Conservation (phyloP, 2,329 filamentous ascomycete species). For the Endothia cerciana region DNA sequence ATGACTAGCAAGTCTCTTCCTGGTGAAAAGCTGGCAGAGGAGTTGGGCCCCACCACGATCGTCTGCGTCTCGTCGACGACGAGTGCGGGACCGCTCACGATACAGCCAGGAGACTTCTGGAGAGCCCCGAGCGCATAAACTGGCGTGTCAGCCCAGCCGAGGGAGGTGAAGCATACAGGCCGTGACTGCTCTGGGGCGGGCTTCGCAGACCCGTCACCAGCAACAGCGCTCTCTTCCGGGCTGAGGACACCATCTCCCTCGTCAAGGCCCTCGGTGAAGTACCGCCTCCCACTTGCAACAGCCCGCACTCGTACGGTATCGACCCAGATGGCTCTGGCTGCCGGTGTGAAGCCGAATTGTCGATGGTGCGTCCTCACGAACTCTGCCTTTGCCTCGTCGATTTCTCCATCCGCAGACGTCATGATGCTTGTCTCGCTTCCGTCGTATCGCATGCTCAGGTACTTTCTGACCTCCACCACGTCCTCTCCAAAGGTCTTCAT, state of each 20-base stretch:
- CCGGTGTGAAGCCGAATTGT: conserved; percentile 22
- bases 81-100: conserved; percentile 16
- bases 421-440: conserved; percentile 43
- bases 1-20: conserved; percentile 44
- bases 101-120: neutral
- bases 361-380: conserved; percentile 15
- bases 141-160: conserved; percentile 29
- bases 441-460: conserved; percentile 39
- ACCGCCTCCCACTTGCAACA: conserved; percentile 10
- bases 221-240: too few species aligned
- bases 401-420: conserved; percentile 28
- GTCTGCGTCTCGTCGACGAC: conserved; percentile 47
- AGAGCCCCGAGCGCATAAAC: conserved; percentile 28
- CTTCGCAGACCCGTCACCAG: neutral
- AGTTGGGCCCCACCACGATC: conserved; percentile 44
- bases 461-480: conserved; percentile 10
- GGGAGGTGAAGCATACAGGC: conserved; percentile 30
- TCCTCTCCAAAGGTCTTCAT: conserved; percentile 5
- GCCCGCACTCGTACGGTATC: conserved; percentile 21
- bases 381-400: conserved; percentile 16
- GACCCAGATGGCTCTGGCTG: conserved; percentile 14
- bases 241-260: neutral
- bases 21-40: conserved; percentile 37
- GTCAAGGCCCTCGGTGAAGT: neutral
- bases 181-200: neutral